Evolutionary conservation across 1,139 yeast genomes (phyloP).

Genomic region (Lodderomyces orthopsilosis): DNA sequence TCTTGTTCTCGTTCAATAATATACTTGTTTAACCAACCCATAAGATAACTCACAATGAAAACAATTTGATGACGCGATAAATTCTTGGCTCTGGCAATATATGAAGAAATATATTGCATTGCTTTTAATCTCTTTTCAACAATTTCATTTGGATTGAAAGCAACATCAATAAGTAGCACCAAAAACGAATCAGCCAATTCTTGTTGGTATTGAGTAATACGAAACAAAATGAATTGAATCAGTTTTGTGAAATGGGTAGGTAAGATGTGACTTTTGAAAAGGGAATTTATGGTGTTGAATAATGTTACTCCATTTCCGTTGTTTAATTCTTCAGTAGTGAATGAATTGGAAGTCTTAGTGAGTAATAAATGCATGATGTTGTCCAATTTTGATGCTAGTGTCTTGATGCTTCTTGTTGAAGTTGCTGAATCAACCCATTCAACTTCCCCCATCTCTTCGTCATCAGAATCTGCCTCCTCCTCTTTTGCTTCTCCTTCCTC

Average conservation of each 20-base stretch:
- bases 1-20: slow-evolving; percentile 82
- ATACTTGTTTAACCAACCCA: slow-evolving; percentile 80
- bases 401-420: slow-evolving; percentile 52
- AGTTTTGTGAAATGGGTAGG: slow-evolving; percentile 93
- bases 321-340: slow-evolving; percentile 51
- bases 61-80: slow-evolving; percentile 70
- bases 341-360: slow-evolving; percentile 44
- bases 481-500: slow-evolving; percentile 26
- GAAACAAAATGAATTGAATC: slow-evolving; percentile 81
- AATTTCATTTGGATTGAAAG: slow-evolving; percentile 65
- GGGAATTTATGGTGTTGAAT: slow-evolving; percentile 70
- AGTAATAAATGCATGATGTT: slow-evolving; percentile 58
- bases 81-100: slow-evolving; percentile 81
- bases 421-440: slow-evolving; percentile 37
- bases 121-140: slow-evolving; percentile 80
- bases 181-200: slow-evolving; percentile 84
- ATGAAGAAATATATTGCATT: slow-evolving; percentile 88
- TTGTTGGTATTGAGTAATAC: slow-evolving; percentile 75
- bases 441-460: slow-evolving; percentile 31
- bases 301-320: slow-evolving; percentile 69
- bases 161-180: slow-evolving; percentile 78
- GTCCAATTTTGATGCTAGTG: slow-evolving; percentile 68
- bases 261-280: slow-evolving; percentile 77
- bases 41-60: slow-evolving; percentile 73
- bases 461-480: slow-evolving; percentile 29